These are phyloP conservation scores for Melastoma malabathricum DNA, from an alignment of 345 rosid species.

Conservation along the genomic window DNA sequence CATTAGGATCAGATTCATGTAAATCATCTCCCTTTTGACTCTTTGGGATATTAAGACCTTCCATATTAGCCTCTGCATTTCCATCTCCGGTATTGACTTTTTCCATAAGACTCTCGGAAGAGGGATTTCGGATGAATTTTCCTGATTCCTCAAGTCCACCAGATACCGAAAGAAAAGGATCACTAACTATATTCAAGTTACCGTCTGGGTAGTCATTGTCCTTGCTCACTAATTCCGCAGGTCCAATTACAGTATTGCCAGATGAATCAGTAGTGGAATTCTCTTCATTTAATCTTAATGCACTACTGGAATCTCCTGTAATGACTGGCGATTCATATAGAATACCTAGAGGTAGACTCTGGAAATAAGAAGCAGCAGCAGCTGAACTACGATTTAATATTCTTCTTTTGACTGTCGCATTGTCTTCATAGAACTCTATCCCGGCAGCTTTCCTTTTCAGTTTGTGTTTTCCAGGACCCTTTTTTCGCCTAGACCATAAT, in stretches of 20 bases:
- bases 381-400: conserved; percentile 70
- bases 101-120: conserved; percentile 11
- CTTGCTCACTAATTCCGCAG: too few relatives aligned
- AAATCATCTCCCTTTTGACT: conserved; percentile 17
- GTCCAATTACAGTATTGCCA: too few relatives aligned
- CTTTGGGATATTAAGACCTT: conserved; percentile 18
- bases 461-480: conserved; percentile 42
- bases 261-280: neutral
- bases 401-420: conserved; percentile 48
- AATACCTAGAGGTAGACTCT: conserved; percentile 27
- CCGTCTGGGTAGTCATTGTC: too few relatives aligned
- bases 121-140: conserved; percentile 20
- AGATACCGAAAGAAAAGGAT: conserved; percentile 56
- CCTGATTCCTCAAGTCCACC: conserved; percentile 27
- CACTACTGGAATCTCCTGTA: conserved; percentile 20
- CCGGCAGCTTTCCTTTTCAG: conserved; percentile 54
- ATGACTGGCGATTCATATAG: conserved; percentile 23
- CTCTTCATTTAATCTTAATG: conserved; percentile 1
- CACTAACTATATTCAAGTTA: conserved; percentile 18
- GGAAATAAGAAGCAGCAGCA: conserved; percentile 58
- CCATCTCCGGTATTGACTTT: conserved; percentile 17
- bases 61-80: conserved; percentile 16
- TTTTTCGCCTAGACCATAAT: conserved; percentile 47
- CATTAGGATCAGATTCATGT: conserved; percentile 18
- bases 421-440: conserved; percentile 26